Percentiles rank a stretch among this genome's conserved stretches.
These are phyloP conservation scores for Amoebophrya sp. DNA, from an alignment of 169 alveolate genomes.

Conservation along the genomic window DNA sequence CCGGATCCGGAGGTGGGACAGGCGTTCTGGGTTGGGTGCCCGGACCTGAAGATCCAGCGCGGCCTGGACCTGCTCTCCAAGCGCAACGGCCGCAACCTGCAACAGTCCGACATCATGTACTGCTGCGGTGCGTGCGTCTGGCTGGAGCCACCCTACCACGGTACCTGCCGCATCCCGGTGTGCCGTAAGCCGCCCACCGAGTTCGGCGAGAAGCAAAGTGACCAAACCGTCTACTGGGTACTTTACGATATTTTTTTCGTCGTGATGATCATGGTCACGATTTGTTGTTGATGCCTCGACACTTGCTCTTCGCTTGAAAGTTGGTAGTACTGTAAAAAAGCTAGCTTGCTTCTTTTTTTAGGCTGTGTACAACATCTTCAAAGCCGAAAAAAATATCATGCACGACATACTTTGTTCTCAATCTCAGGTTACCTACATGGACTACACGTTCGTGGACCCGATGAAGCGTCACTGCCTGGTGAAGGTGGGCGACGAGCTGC, in stretches of 20 bases:
- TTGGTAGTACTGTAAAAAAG: too few relatives aligned
- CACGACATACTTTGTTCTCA: too few relatives aligned
- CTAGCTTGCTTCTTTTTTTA: too few relatives aligned
- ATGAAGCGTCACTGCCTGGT: not conserved
- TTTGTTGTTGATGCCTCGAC: too few relatives aligned
- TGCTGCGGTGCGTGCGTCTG: slow-evolving; percentile 14
- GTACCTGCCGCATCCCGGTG: slow-evolving; percentile 14
- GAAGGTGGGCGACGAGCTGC: slow-evolving; percentile 15
- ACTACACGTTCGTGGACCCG: slow-evolving; percentile 17
- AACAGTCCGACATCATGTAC: slow-evolving; percentile 23
- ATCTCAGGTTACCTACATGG: slow-evolving; percentile 21
- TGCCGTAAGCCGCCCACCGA: not conserved
- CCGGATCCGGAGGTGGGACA: slow-evolving; percentile 17
- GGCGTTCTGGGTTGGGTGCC: not conserved
- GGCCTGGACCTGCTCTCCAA: not conserved
- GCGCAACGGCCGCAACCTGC: not conserved
- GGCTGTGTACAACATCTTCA: too few relatives aligned
- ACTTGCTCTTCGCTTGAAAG: too few relatives aligned
- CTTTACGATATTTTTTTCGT: too few relatives aligned
- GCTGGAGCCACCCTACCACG: slow-evolving; percentile 20
- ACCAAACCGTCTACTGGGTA: not conserved
- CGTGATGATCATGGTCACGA: too few relatives aligned
- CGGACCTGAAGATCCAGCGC: not conserved
- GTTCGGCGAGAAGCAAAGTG: not conserved
- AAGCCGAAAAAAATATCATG: too few relatives aligned